Evolutionary conservation across 2,329 filamentous ascomycete genomes (phyloP).

Genomic region (Ascochyta lentis): DNA sequence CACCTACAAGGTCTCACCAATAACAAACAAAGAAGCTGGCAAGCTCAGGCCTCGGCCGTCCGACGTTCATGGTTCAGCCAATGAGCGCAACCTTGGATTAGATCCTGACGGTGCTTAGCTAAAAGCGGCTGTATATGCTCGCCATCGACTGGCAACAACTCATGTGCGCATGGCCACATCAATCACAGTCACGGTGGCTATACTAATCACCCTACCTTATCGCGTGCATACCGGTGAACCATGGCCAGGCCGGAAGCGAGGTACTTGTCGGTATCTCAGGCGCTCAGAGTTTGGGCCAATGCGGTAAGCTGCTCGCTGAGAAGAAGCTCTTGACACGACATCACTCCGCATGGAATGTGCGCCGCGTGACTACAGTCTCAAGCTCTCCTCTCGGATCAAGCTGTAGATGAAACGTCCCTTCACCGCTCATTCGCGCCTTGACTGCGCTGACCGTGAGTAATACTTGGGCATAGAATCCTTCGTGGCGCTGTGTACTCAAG

Average conservation of each 20-base stretch:
- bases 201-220: conserved; percentile 24
- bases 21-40: conserved; percentile 17
- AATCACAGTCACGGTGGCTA: conserved; percentile 9
- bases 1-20: conserved; percentile 24
- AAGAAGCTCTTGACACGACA: conserved; percentile 4
- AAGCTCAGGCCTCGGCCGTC: conserved; percentile 23
- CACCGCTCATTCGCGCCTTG: conserved; percentile 9
- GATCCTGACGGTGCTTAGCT: conserved; percentile 24
- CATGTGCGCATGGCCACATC: conserved; percentile 17
- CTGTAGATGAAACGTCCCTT: conserved; percentile 1
- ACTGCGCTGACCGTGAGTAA: conserved; percentile 14
- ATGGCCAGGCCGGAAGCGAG: conserved; percentile 1
- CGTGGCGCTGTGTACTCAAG: neutral
- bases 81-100: conserved; percentile 13
- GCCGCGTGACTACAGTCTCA: conserved; percentile 19
- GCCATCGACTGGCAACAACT: conserved; percentile 19
- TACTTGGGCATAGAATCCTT: conserved; percentile 2
- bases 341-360: conserved; percentile 16
- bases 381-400: neutral
- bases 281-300: conserved; percentile 3
- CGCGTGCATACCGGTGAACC: conserved; percentile 28
- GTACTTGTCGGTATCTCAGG: conserved; percentile 2
- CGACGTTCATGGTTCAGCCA: conserved; percentile 16
- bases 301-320: conserved; percentile 14
- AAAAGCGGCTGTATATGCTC: conserved; percentile 29